Conservation (phyloP, 768 basidiomycete genomes). For the Tricholomella constricta region DNA sequence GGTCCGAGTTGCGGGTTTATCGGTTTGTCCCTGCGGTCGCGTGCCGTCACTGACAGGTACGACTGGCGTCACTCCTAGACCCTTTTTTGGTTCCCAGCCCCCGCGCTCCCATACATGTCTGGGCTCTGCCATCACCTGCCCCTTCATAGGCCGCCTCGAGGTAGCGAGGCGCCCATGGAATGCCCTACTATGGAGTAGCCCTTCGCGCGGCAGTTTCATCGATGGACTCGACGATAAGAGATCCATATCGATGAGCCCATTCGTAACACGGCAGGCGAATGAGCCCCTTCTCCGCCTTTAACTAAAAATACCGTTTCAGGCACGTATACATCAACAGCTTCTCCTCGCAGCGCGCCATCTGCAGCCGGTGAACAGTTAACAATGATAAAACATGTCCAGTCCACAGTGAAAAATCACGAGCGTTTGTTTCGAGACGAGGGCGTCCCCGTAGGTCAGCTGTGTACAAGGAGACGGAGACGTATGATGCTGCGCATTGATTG, state of each 20-base stretch:
- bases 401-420: neutral
- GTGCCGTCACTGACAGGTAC: slow-evolving; percentile 7
- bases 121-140: neutral
- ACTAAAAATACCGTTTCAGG: neutral
- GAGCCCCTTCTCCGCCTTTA: neutral
- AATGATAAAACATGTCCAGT: too few species aligned
- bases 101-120: neutral
- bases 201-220: neutral
- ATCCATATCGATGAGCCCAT: slow-evolving; percentile 4
- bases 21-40: neutral
- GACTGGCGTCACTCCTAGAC: neutral
- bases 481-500: slow-evolving; percentile 4
- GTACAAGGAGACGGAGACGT: neutral
- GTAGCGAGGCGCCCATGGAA: neutral
- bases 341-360: too few species aligned
- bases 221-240: neutral
- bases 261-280: neutral
- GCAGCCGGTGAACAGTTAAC: too few species aligned
- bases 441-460: too few species aligned
- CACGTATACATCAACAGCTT: too few species aligned
- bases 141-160: neutral
- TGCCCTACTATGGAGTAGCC: neutral
- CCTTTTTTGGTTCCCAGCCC: neutral
- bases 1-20: neutral
- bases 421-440: too few species aligned